Conservation (phyloP, 176 grass and related monocot genomes). For the Zea mays region Zm-B73-REFERENCE-NAM-5.0 NC_050100.1:47916001-47916500, state of each 20-base stretch:
- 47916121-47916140: constrained; percentile 74
- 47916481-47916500: not conserved
- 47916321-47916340: not conserved
- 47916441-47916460: not conserved
- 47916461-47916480: not conserved
- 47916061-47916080: constrained; percentile 24
- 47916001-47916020: constrained; percentile 91
- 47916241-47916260: not conserved
- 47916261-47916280: not conserved
- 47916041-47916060: constrained; percentile 18
- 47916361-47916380: constrained; percentile 2
- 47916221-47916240: not conserved
- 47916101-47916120: constrained; percentile 70
- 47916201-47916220: not conserved
- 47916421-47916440: not conserved
- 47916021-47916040: constrained; percentile 77
- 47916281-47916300: not conserved
- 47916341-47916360: not conserved
- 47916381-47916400: not conserved
- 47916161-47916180: constrained; percentile 69
- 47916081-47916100: constrained; percentile 35
- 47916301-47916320: not conserved
- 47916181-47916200: not conserved
- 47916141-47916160: constrained; percentile 70
- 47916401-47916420: not conserved